A percentile compares a stretch with the other conserved stretches of the same genome.
These are phyloP conservation scores for Spergularia bocconei DNA, from an alignment of 148 eudicot genomes.

Conservation along the genomic window DNA sequence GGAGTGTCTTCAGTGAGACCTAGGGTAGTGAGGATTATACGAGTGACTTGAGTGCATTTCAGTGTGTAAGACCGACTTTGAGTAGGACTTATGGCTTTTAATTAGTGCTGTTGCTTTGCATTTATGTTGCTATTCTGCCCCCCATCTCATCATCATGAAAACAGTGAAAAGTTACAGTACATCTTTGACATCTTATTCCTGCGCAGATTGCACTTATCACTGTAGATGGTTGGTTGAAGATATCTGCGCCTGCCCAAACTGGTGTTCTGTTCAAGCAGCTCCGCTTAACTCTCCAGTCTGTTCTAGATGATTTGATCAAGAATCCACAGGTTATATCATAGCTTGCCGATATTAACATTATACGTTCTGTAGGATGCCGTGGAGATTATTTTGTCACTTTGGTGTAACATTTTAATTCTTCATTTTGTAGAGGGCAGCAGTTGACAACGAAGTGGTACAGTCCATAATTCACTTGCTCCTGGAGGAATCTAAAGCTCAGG, in stretches of 20 bases:
- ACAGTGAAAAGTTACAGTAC: background rate
- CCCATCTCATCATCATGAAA: background rate
- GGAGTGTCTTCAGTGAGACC: too few relatives aligned
- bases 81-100: too few relatives aligned
- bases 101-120: too few relatives aligned
- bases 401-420: background rate
- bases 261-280: slow-evolving; percentile 95
- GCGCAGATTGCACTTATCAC: slow-evolving; percentile 71
- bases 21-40: too few relatives aligned
- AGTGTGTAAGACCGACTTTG: too few relatives aligned
- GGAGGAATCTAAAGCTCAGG: slow-evolving; percentile 67
- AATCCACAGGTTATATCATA: slow-evolving; percentile 66
- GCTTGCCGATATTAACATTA: background rate
- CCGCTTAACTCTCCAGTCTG: slow-evolving; percentile 70
- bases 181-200: background rate
- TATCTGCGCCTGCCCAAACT: slow-evolving; percentile 92
- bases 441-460: slow-evolving; percentile 65
- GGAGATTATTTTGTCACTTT: background rate
- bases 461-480: slow-evolving; percentile 77
- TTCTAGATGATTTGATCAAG: slow-evolving; percentile 70
- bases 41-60: too few relatives aligned
- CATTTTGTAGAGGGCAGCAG: slow-evolving; percentile 21
- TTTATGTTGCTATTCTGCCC: too few relatives aligned
- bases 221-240: slow-evolving; percentile 84
- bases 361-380: background rate